Evolutionary conservation across 2,329 filamentous ascomycete genomes (phyloP), one percentile per base, ranked within the genome.

Genomic region (Exophiala dermatitidis): DNA sequence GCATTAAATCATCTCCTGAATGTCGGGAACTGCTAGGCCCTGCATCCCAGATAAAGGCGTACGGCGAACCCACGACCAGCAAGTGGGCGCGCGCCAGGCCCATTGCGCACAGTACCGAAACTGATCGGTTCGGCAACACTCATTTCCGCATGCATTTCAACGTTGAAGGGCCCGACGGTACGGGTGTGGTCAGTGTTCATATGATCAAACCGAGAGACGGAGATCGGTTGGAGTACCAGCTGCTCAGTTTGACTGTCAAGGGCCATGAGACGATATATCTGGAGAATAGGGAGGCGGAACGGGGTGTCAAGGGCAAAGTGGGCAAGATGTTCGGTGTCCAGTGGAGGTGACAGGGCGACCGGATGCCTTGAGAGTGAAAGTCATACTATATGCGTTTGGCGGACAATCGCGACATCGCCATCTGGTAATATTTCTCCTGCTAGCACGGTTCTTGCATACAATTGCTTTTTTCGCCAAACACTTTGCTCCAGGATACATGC

Each of bases 111-210:
- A 82, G 78, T 0, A 73, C 81, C 26, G 81, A 81, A 57, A 88
- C 79, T 4, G 90, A 96, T 66, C 73, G 77, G 7, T 77, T 82
- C 57, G 90, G 90, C 3, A 83, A 83, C 19, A 84, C 94, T 58
- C 90, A 96, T 68, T 68, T 96, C 58, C 73, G 82, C 59, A 89
- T 96, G 79, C 83, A 89, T 62, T 96, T 96, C 68, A 83, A 93
- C 67, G 85, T 87, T 37, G 83, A 90, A 66, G 91, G 91, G 0
- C 84, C 87, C 2, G 73, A 80, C 33, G 86, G 85, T 50, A 79
- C 79, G 29, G 91, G 90, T 9, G 76, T 84, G 0, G 90, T 89
- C 4, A 77, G 83, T 60, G 73, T 95, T 50, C 89, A 96, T 67
- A 82, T 95, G 78, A 78, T 84, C 44, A 88, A 83, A 68, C 74